phyloP scores from a whole-genome alignment of 768 basidiomycete genomes.

The Hypsizygus marmoreus region DNA sequence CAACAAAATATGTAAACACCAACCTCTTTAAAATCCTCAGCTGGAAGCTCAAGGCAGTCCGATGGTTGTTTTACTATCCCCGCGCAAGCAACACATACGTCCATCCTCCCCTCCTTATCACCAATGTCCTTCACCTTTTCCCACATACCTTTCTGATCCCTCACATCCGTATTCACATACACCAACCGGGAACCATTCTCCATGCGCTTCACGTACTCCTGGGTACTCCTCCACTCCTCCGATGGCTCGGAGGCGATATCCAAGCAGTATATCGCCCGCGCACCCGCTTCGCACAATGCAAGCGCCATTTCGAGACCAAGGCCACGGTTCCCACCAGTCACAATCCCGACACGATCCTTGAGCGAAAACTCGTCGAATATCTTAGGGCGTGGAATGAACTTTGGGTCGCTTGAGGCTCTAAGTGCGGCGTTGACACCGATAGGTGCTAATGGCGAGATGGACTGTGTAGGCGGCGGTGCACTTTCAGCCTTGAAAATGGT shows the following conservation, averaged over 20 bases:
- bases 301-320: conserved; percentile 82
- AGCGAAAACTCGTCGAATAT: conserved; percentile 63
- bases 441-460: conserved; percentile 55
- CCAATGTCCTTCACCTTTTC: conserved; percentile 58
- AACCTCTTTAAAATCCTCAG: conserved; percentile 62
- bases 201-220: conserved; percentile 49
- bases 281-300: conserved; percentile 70
- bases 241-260: conserved; percentile 59
- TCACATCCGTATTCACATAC: conserved; percentile 67
- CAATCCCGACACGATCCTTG: conserved; percentile 56
- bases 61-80: conserved; percentile 59
- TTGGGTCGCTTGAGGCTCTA: conserved; percentile 36
- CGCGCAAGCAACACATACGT: conserved; percentile 75
- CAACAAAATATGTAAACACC: conserved; percentile 5
- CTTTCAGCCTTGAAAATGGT: no score
- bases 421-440: conserved; percentile 65
- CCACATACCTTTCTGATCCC: conserved; percentile 63
- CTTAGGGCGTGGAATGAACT: conserved; percentile 40
- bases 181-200: conserved; percentile 46
- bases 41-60: conserved; percentile 65
- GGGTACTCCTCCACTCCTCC: conserved; percentile 54
- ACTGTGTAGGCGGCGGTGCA: conserved; percentile 37
- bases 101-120: conserved; percentile 67
- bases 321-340: conserved; percentile 65
- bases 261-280: conserved; percentile 64